Evolutionary conservation across 1,284 basidiomycete species (phyloP), one percentile per base, ranked within the genome.

Genomic region (Moesziomyces antarcticus): DNA sequence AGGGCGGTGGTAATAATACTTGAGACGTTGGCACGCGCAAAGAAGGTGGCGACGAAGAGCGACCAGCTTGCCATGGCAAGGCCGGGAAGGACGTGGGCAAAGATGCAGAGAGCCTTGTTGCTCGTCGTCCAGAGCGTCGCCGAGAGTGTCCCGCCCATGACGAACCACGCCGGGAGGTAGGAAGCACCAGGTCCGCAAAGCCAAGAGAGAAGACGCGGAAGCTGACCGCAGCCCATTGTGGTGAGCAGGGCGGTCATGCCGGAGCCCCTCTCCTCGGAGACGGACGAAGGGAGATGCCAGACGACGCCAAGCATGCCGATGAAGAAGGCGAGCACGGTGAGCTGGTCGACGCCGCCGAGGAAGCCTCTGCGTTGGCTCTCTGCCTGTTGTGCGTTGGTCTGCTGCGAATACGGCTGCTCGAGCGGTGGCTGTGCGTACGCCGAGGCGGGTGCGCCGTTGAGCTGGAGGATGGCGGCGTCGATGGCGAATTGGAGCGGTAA

Each of bases 401-500:
- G 86, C 66, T 88, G 87, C 0, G 90, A 89, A 81, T 89, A 93
- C 0, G 90, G 90, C 89, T 90, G 91, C 79, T 91, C 88, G 37
- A 88, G 79, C 0, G 67, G 61, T 27, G 55, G 25, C 10, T 64
- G 59, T 1, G 48, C 27, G 46, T 56, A 64, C 30, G 50, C 46
- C 0, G 56, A 69, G 87, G 87, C 84, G 65, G 89, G 55, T 9
- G 59, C 56, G 40, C 60, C 56, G 42, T 67, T 60, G 47, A 67
- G 87, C 33, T 92, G 90, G 68, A 91, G 88, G 44, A 55, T 52
- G 65, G 90, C 90, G 77, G 88, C 86, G 75, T 93, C 92, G 35
- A 93, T 85, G 5, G 91, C 90, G 87, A 91, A 91, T 74, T 93
- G 92, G 16, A 93, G 79, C 1, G 92, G 92, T 20, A 93, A 80